A percentile compares a stretch with the other conserved stretches of the same genome.
These are phyloP conservation scores for Fomitopsis schrenkii DNA, from an alignment of 1,284 basidiomycete species.

Conservation along the genomic window DNA sequence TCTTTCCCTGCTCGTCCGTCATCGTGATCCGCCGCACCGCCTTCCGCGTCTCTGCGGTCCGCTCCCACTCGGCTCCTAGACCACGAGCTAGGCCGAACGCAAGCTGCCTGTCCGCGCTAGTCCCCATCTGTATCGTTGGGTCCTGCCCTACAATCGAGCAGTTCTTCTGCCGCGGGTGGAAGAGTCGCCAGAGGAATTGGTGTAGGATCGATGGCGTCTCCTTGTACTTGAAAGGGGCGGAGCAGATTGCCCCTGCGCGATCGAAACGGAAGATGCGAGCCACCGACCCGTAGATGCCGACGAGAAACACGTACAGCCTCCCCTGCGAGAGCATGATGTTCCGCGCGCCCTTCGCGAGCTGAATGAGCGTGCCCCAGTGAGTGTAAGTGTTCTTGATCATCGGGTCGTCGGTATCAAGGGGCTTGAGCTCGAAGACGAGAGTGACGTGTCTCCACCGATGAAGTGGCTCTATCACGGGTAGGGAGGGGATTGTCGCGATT, in stretches of 20 bases:
- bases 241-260: slow-evolving; percentile 1
- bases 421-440: not conserved
- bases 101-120: not conserved
- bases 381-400: not conserved
- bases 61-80: not conserved
- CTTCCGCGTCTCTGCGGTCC: too few species aligned
- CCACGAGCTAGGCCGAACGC: not conserved
- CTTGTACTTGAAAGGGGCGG: not conserved
- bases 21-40: too few species aligned
- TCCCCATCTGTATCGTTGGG: not conserved
- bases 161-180: not conserved
- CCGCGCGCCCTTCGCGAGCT: slow-evolving; percentile 6
- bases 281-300: slow-evolving; percentile 10
- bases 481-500: not conserved
- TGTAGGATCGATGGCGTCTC: not conserved
- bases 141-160: too few species aligned
- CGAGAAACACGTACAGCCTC: slow-evolving; percentile 6
- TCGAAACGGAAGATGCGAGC: slow-evolving; percentile 10
- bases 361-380: not conserved
- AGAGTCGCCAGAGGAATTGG: not conserved
- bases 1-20: too few species aligned
- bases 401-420: not conserved
- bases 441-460: not conserved
- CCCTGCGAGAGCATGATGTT: slow-evolving; percentile 10
- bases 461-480: not conserved